phyloP scores from a whole-genome alignment of 2,329 filamentous ascomycete species.

The Celoporthe dispersa region DNA sequence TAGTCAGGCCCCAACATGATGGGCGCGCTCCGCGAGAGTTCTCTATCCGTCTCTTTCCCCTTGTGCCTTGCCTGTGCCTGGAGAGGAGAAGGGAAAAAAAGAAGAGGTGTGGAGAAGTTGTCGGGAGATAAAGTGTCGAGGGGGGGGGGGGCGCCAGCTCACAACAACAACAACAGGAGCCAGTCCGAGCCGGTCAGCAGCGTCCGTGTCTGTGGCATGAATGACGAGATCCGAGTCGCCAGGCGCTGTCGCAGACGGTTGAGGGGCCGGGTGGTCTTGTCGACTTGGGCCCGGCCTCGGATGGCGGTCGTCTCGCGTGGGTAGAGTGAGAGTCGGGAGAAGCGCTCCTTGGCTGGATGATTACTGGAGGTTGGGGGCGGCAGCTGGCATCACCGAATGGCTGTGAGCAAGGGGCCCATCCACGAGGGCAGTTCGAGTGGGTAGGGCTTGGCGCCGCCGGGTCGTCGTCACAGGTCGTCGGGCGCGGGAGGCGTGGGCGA shows the following conservation, averaged over 20 bases:
- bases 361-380: constrained; percentile 24
- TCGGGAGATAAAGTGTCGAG: constrained; percentile 18
- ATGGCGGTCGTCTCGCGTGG: constrained; percentile 22
- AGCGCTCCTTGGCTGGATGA: constrained; percentile 20
- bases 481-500: constrained; percentile 1
- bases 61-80: constrained; percentile 4
- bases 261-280: constrained; percentile 16
- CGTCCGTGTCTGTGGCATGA: constrained; percentile 27
- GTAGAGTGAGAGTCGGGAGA: constrained; percentile 4
- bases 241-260: constrained; percentile 26
- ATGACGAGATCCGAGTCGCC: constrained; percentile 16
- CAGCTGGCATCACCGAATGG: constrained; percentile 29
- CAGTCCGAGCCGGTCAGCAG: constrained; percentile 26
- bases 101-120: background rate
- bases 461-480: constrained; percentile 7
- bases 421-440: constrained; percentile 26
- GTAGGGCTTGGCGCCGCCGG: constrained; percentile 27
- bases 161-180: constrained; percentile 22
- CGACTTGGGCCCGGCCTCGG: constrained; percentile 17
- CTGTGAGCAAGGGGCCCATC: constrained; percentile 15
- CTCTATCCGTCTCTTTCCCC: constrained; percentile 25
- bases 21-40: constrained; percentile 25
- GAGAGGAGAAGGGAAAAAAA: no score
- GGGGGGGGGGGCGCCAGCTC: constrained; percentile 21
- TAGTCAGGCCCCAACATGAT: constrained; percentile 52